Base-by-base conservation (phyloP, 768 basidiomycete species). In the Chalciporus piperatus region DNA sequence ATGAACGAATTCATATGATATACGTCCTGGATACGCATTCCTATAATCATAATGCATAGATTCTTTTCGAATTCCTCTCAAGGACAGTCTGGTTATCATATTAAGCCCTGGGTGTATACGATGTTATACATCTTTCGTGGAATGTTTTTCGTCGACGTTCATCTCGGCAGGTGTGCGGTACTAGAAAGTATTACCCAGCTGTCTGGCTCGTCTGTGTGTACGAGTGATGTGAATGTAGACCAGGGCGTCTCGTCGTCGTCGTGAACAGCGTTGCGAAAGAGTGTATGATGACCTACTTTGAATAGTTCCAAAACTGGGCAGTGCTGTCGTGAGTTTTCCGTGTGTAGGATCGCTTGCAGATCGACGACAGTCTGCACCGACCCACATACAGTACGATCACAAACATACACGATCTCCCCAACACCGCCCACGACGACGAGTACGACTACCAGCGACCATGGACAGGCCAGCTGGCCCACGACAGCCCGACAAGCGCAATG, bases 401-500 rank as follows among this genome's bases (percentile, higher is more conserved):
- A 6, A 13, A 22, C 48, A 12, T 35, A 19, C 44, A 42, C 44
- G 42, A 50, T 47, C 45, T 30, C 33, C 33, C 28, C 37, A 40
- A 9, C 55, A 28, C 45, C 47, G 20, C 37, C 49, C 7, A 28
- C 51, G 45, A 58, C 55, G 48, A 7, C 50, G 32, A 51, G 33
- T 14, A 40, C 22, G 28, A 19, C 25, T 42, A 23, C 45, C 43
- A 53, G 33, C n/a, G 27, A 53, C 54, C 50, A 79, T 79, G 78
- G 78, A 80, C 59, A 72, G 75, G 58, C 79, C 78, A 53, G 66
- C 81, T 60, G 87, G 87, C 45, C 85, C 86, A 71, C 69, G 77
- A 47, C 70, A 72, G 22, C 76, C 76, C 41, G 87, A 89, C 72
- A 89, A 90, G 66, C 85, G 90, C 47, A 74, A 81, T 69, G 81